Percentiles rank a stretch among this genome's conserved stretches.
Evolutionary conservation across 1,139 yeast genomes (phyloP).

Genomic region (Suhomyces choctaworum): DNA sequence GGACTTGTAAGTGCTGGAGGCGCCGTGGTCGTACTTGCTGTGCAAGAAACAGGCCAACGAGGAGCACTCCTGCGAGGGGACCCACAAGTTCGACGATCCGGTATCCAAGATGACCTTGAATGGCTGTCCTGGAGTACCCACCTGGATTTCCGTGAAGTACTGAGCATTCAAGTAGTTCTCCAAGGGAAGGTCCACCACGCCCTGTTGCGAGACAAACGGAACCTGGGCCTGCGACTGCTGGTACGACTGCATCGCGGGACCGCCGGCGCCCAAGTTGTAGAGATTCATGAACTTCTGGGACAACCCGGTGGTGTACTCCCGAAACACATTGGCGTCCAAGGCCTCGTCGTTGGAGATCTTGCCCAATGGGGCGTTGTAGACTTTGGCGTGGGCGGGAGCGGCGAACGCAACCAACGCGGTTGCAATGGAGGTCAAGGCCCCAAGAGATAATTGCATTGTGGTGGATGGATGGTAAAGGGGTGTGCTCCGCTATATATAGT

Average conservation of each 20-base stretch:
- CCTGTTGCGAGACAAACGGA: conserved; percentile 40
- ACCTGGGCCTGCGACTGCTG: conserved; percentile 31
- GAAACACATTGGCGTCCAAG: conserved; percentile 57
- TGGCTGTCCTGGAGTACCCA: conserved; percentile 91
- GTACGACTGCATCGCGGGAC: conserved; percentile 26
- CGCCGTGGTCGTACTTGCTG: conserved; percentile 79
- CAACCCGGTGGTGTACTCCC: conserved; percentile 66
- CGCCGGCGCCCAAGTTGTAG: conserved; percentile 42
- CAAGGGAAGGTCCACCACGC: conserved; percentile 64
- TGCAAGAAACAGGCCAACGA: conserved; percentile 95
- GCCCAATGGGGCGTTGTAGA: conserved; percentile 60
- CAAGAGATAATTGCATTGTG: conserved; percentile 35
- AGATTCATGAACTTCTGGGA: conserved; percentile 68
- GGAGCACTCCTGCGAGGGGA: conserved; percentile 83
- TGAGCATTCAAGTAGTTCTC: conserved; percentile 94
- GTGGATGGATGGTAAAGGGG: not conserved
- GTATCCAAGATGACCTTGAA: conserved; percentile 93
- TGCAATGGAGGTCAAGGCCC: conserved; percentile 43
- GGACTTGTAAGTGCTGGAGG: conserved; percentile 75
- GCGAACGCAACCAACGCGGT: conserved; percentile 24
- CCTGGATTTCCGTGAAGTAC: conserved; percentile 81
- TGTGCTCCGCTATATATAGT: conserved; percentile 3
- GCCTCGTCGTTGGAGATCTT: conserved; percentile 65
- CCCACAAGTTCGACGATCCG: conserved; percentile 96
- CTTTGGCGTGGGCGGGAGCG: conserved; percentile 55